Conservation (phyloP, 345 rosid genomes). For the Syzygium jambos region DNA sequence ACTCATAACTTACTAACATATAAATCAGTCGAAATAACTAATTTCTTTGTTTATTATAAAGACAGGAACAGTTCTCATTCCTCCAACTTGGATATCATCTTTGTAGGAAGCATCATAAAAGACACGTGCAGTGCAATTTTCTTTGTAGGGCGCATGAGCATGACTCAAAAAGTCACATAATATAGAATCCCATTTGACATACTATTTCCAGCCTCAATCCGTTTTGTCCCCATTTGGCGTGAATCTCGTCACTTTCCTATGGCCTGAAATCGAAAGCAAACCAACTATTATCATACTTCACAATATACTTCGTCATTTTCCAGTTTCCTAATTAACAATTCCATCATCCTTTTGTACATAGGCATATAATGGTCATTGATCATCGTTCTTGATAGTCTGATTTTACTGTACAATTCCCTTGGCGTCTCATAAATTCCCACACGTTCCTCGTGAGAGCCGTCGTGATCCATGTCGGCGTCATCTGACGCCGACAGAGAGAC, state of each 20-base stretch:
- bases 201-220: not conserved
- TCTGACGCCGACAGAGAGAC: slow-evolving; percentile 32
- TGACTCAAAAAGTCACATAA: not conserved
- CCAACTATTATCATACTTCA: not conserved
- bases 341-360: slow-evolving; percentile 88
- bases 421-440: slow-evolving; percentile 68
- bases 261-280: not conserved
- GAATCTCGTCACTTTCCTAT: not conserved
- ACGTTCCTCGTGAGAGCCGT: slow-evolving; percentile 16
- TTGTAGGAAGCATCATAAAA: not conserved
- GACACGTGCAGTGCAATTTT: not conserved
- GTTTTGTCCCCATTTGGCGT: not conserved
- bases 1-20: not conserved
- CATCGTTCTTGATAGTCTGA: slow-evolving; percentile 83
- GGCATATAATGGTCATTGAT: slow-evolving; percentile 98
- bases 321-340: slow-evolving; percentile 55
- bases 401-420: slow-evolving; percentile 81
- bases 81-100: accelerated
- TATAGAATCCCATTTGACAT: not conserved
- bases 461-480: not conserved
- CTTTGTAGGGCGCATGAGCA: not conserved
- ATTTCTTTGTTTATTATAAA: not conserved
- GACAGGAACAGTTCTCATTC: not conserved
- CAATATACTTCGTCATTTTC: slow-evolving; percentile 26
- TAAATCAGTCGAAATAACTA: not conserved